phyloP scores from a whole-genome alignment of 208 protist species.

The Crithidia mellificae region DNA sequence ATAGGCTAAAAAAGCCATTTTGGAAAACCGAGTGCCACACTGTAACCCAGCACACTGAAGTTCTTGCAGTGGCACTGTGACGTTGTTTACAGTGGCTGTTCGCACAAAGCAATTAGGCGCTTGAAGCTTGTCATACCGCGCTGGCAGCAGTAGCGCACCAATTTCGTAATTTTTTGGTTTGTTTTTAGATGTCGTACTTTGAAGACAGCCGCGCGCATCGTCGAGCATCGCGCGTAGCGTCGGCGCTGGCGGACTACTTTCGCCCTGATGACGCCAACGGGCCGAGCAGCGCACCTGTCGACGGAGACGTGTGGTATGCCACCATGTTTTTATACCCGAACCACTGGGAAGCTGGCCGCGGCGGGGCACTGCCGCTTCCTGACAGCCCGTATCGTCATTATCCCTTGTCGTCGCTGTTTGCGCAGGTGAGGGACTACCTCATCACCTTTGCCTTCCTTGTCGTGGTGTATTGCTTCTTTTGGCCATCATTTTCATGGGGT shows the following conservation, averaged over 20 bases:
- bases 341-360: conserved; percentile 65
- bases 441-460: conserved; percentile 10
- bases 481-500: background rate
- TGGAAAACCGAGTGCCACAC: no score
- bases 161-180: no score
- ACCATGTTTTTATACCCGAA: conserved; percentile 80
- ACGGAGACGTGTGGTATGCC: conserved; percentile 81
- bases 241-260: conserved; percentile 8
- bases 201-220: conserved; percentile 12
- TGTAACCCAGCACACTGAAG: no score
- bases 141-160: no score
- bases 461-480: conserved; percentile 11
- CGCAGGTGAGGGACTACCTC: conserved; percentile 12
- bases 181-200: conserved; percentile 18
- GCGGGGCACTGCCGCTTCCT: conserved; percentile 29
- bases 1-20: no score
- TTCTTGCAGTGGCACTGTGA: no score
- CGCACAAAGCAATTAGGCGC: no score
- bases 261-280: conserved; percentile 31
- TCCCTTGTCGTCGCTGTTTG: conserved; percentile 10
- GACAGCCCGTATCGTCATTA: conserved; percentile 16
- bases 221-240: conserved; percentile 1
- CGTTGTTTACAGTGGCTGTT: no score
- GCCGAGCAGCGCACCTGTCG: conserved; percentile 33
- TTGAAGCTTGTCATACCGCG: no score